Conservation (phyloP, 2,329 filamentous ascomycete genomes). For the Thielaviopsis punctulata region DNA sequence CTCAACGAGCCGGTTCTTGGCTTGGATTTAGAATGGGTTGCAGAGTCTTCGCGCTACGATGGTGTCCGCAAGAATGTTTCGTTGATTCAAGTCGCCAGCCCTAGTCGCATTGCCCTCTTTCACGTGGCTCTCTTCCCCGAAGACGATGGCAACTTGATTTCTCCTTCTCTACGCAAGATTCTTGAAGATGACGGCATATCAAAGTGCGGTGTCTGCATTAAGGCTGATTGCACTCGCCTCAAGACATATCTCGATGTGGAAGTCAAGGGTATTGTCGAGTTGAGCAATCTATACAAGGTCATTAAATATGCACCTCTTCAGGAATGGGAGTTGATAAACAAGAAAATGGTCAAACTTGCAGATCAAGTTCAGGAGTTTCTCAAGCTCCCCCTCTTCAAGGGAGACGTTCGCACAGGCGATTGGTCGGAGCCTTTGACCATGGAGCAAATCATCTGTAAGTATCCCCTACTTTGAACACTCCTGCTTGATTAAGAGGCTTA, state of each 20-base stretch:
- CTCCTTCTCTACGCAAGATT: constrained; percentile 51
- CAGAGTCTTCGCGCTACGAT: constrained; percentile 27
- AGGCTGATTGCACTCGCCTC: constrained; percentile 52
- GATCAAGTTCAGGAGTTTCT: constrained; percentile 54
- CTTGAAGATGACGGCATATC: constrained; percentile 52
- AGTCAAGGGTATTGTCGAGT: constrained; percentile 53
- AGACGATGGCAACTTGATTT: constrained; percentile 38
- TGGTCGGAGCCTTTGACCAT: constrained; percentile 50
- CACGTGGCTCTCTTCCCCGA: constrained; percentile 51
- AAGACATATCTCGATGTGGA: constrained; percentile 47
- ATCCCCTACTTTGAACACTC: neutral
- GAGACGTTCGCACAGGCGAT: constrained; percentile 52
- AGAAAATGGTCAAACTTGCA: constrained; percentile 46
- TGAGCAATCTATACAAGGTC: constrained; percentile 67
- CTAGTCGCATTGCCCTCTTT: constrained; percentile 62
- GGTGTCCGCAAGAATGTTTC: constrained; percentile 54
- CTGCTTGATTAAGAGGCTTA: neutral
- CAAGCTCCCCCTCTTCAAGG: constrained; percentile 60
- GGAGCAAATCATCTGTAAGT: constrained; percentile 54
- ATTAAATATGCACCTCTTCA: constrained; percentile 45
- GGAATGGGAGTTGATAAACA: constrained; percentile 41
- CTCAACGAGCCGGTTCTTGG: constrained; percentile 54
- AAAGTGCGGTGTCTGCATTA: constrained; percentile 65
- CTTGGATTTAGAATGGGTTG: constrained; percentile 77
- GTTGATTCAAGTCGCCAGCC: constrained; percentile 65